A percentile compares a stretch with the other conserved stretches of the same genome.
phyloP scores from a whole-genome alignment of 495 filamentous ascomycete genomes.

The Articulospora tetracladia region DNA sequence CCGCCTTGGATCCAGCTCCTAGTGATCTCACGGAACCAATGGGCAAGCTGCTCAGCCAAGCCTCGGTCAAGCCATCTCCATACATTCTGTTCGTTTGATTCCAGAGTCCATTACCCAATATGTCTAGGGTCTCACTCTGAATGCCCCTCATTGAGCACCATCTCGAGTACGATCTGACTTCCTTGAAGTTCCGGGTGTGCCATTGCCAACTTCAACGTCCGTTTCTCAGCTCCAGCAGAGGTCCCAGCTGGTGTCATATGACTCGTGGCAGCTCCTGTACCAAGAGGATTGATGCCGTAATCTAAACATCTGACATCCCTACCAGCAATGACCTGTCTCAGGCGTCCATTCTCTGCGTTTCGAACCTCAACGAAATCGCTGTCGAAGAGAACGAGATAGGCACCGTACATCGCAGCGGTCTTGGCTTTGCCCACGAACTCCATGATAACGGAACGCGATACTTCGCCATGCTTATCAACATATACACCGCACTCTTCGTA shows the following conservation, averaged over 20 bases:
- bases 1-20: too few relatives aligned
- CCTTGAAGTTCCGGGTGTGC: constrained; percentile 82
- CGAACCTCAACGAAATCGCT: constrained; percentile 90
- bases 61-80: too few relatives aligned
- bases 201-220: constrained; percentile 91
- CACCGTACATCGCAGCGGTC: constrained; percentile 70
- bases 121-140: constrained; percentile 54
- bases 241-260: constrained; percentile 28
- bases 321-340: constrained; percentile 92
- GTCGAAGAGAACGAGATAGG: constrained; percentile 81
- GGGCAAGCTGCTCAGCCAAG: too few relatives aligned
- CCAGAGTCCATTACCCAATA: background rate
- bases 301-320: constrained; percentile 84
- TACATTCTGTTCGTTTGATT: too few relatives aligned
- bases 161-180: constrained; percentile 82
- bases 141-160: constrained; percentile 92
- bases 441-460: constrained; percentile 89
- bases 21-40: too few relatives aligned
- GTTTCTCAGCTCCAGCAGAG: constrained; percentile 23
- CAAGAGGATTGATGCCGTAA: constrained; percentile 57
- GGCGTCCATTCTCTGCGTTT: constrained; percentile 90
- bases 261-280: constrained; percentile 31
- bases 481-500: constrained; percentile 97
- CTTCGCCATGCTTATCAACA: constrained; percentile 96
- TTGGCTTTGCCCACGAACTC: constrained; percentile 90